These are phyloP conservation scores for Syncephalastrum monosporum DNA, from an alignment of 371 early-diverging fungal genomes.

Conservation along the genomic window DNA sequence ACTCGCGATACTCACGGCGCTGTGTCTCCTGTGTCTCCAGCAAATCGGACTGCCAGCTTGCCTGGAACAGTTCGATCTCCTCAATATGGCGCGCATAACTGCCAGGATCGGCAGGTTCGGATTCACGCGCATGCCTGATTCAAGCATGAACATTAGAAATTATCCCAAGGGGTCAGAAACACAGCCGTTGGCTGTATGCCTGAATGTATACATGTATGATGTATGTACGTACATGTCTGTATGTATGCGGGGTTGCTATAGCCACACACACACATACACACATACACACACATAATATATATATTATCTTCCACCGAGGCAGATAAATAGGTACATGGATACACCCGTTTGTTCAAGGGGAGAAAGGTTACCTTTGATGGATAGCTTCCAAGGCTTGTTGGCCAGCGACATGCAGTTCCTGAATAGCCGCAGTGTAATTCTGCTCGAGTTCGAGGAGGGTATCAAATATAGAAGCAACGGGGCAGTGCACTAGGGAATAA, in stretches of 20 bases:
- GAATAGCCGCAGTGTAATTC: conserved; percentile 61
- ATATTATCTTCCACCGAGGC: not conserved
- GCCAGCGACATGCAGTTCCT: conserved; percentile 39
- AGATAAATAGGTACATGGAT: not conserved
- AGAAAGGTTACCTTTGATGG: conserved; percentile 28
- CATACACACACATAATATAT: too few relatives aligned
- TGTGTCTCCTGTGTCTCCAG: conserved; percentile 60
- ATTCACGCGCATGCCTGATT: too few relatives aligned
- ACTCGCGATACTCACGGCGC: conserved; percentile 65
- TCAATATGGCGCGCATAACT: conserved; percentile 55
- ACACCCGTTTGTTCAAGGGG: not conserved
- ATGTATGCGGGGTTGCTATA: too few relatives aligned
- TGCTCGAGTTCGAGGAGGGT: conserved; percentile 68
- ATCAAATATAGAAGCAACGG: conserved; percentile 62
- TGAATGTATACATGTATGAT: not conserved
- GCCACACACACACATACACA: too few relatives aligned
- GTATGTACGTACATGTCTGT: too few relatives aligned
- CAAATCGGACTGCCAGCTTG: conserved; percentile 62
- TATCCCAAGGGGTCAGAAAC: too few relatives aligned
- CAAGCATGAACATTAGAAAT: too few relatives aligned
- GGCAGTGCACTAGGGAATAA: conserved; percentile 66
- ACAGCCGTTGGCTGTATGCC: conserved; percentile 17
- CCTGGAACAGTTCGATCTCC: conserved; percentile 62
- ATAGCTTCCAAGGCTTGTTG: conserved; percentile 47
- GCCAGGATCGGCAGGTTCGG: too few relatives aligned